A percentile compares a stretch with the other conserved stretches of the same genome.
These are phyloP conservation scores for Kazachstania bromeliacearum DNA, from an alignment of 805 yeast species.

Conservation along the genomic window DNA sequence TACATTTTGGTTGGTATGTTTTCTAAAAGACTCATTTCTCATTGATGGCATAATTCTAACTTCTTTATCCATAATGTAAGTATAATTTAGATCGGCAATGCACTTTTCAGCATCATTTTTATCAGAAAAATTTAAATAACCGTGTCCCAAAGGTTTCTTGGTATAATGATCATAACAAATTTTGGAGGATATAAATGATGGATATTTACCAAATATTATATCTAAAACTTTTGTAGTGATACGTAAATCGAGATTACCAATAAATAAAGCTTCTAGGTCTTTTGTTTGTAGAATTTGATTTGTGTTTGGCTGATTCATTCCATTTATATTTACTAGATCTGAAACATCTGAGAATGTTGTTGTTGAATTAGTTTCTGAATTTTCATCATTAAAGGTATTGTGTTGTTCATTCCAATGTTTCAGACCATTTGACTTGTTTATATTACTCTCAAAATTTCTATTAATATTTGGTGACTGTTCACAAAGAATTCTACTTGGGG, in stretches of 20 bases:
- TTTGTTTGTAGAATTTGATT: constrained; percentile 8
- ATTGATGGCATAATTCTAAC: constrained; percentile 49
- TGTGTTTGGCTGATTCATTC: not conserved
- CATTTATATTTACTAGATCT: constrained; percentile 4
- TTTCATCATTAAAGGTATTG: too few species aligned
- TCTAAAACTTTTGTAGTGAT: constrained; percentile 43
- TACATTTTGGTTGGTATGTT: constrained; percentile 42
- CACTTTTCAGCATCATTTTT: constrained; percentile 47
- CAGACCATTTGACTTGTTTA: too few species aligned
- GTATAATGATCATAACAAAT: constrained; percentile 46
- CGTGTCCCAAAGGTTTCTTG: constrained; percentile 59
- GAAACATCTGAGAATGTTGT: constrained; percentile 6
- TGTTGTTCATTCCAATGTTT: too few species aligned
- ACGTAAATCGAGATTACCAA: constrained; percentile 49
- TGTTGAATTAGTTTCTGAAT: too few species aligned
- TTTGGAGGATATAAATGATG: constrained; percentile 48
- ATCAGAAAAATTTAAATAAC: constrained; percentile 53
- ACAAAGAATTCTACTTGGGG: too few species aligned
- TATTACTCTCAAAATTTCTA: too few species aligned
- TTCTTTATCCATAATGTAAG: constrained; percentile 33
- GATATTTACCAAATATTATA: constrained; percentile 34
- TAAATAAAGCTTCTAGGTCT: constrained; percentile 37
- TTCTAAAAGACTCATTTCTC: constrained; percentile 34
- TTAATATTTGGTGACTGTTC: too few species aligned
- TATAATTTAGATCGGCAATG: constrained; percentile 47